A percentile compares a stretch with the other conserved stretches of the same genome.
Conservation (phyloP, 1,284 basidiomycete species). For the Erythrobasidium hasegawianum region DNA sequence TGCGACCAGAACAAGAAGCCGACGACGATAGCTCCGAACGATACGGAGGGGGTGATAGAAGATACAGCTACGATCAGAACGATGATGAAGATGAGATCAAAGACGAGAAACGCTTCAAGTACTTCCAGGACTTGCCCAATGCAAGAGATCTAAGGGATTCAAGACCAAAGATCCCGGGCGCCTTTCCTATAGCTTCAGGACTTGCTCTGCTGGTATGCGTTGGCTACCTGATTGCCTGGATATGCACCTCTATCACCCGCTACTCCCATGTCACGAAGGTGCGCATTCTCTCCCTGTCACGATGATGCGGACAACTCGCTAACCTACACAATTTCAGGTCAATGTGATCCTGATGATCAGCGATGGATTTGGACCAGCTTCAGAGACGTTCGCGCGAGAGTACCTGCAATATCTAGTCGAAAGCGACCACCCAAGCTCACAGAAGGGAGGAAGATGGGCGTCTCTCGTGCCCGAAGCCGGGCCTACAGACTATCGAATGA, state of each 20-base stretch:
- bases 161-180: slow-evolving; percentile 6
- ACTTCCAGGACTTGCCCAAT: slow-evolving; percentile 22
- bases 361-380: slow-evolving; percentile 50
- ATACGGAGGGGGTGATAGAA: not conserved
- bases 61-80: not conserved
- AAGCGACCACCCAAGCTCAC: slow-evolving; percentile 27
- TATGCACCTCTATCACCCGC: slow-evolving; percentile 24
- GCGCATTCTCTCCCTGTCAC: no score
- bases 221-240: slow-evolving; percentile 27
- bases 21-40: not conserved
- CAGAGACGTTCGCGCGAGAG: slow-evolving; percentile 47
- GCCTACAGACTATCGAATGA: slow-evolving; percentile 22
- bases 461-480: slow-evolving; percentile 1
- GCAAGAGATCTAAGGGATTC: slow-evolving; percentile 9
- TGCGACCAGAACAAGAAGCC: not conserved
- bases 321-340: no score
- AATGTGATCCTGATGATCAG: slow-evolving; percentile 50
- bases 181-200: slow-evolving; percentile 5
- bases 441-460: slow-evolving; percentile 26
- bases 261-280: slow-evolving; percentile 26
- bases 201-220: slow-evolving; percentile 13
- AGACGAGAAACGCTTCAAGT: slow-evolving; percentile 24
- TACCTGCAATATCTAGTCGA: slow-evolving; percentile 44
- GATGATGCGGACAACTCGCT: no score
- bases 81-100: not conserved